These are phyloP conservation scores for Myxozyma melibiosi DNA, from an alignment of 805 yeast species.

Conservation along the genomic window DNA sequence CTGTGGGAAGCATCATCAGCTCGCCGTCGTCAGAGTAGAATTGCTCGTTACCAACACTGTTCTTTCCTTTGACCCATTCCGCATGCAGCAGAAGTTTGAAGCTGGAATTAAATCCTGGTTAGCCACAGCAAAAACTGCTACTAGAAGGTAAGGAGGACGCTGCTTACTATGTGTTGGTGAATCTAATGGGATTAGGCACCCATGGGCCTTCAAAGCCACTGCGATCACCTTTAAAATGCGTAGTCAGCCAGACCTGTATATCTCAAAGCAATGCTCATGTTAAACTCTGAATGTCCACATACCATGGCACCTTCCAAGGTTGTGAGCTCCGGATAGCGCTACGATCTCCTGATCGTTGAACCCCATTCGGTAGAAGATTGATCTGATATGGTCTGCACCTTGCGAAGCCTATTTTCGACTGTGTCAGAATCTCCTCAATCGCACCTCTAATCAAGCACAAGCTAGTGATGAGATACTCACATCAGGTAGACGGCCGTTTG, in stretches of 20 bases:
- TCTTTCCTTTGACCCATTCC: conserved; percentile 53
- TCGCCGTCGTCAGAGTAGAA: conserved; percentile 59
- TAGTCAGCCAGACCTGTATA: background rate
- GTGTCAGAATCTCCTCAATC: background rate
- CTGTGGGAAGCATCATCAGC: conserved; percentile 83
- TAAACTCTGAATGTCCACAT: too few relatives aligned
- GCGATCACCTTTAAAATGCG: conserved; percentile 37
- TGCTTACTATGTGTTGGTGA: conserved; percentile 65
- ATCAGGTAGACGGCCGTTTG: conserved; percentile 73
- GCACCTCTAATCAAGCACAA: background rate
- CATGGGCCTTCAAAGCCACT: conserved; percentile 84
- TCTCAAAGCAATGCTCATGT: background rate
- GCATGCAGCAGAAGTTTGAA: conserved; percentile 56
- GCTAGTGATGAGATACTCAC: conserved; percentile 8
- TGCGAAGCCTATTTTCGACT: conserved; percentile 49
- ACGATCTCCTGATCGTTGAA: conserved; percentile 73
- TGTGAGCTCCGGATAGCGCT: conserved; percentile 74
- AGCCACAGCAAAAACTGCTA: background rate
- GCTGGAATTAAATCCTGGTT: conserved; percentile 28
- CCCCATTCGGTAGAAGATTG: conserved; percentile 65
- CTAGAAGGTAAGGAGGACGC: background rate
- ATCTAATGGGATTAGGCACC: conserved; percentile 77
- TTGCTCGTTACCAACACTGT: conserved; percentile 52
- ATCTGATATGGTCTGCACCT: conserved; percentile 66
- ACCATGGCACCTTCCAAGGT: conserved; percentile 74